Evolutionary conservation across 345 rosid genomes (phyloP).

Genomic region (Ailanthus altissimus): DNA sequence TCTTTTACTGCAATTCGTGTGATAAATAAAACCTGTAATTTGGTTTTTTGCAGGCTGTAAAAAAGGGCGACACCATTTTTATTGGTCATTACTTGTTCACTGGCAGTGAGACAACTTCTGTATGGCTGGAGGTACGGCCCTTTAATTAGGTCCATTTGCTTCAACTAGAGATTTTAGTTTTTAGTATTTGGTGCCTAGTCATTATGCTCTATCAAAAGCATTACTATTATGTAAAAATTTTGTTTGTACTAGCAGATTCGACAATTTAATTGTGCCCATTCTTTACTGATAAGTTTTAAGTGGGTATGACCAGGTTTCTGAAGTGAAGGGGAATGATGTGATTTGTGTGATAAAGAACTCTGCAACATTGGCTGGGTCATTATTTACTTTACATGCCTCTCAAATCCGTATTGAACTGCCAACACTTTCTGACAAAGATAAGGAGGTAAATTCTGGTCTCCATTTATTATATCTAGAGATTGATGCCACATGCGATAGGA

Average conservation of each 20-base stretch:
- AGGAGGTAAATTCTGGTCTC: conserved; percentile 56
- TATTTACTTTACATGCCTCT: conserved; percentile 85
- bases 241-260: not conserved
- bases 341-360: conserved; percentile 83
- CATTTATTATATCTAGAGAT: not conserved
- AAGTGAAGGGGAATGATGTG: conserved; percentile 82
- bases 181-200: not conserved
- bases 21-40: conserved; percentile 14
- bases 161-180: not conserved
- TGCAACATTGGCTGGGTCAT: conserved; percentile 82
- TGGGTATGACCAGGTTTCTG: conserved; percentile 60
- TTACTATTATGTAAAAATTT: not conserved
- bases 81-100: conserved; percentile 93
- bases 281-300: conserved; percentile 13
- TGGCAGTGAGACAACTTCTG: conserved; percentile 98
- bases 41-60: conserved; percentile 74
- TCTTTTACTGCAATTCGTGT: not conserved
- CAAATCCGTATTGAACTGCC: conserved; percentile 89
- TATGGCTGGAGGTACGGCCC: conserved; percentile 82
- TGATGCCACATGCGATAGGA: not conserved
- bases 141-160: not conserved
- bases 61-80: conserved; percentile 91
- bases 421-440: conserved; percentile 83
- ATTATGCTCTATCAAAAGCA: not conserved
- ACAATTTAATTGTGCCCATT: not conserved